Evolutionary conservation across 1,284 basidiomycete genomes (phyloP), one percentile per base, ranked within the genome.

Genomic region (Acaromyces ingoldii): DNA sequence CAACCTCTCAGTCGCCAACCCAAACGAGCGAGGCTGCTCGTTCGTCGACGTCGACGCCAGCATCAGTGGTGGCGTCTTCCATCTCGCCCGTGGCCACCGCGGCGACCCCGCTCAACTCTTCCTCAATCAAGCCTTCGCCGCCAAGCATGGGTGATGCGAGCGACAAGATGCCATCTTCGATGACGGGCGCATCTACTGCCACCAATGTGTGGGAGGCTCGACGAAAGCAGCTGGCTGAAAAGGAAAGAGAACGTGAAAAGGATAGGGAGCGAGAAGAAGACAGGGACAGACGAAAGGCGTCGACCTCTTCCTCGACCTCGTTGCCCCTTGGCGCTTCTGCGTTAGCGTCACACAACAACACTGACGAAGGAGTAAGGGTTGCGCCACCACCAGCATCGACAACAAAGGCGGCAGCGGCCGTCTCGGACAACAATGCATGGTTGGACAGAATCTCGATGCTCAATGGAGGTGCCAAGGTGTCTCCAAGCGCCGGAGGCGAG

Each of bases 381-480:
- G 15, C 9, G 29, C 11, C 9, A 26, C 11, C 25, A 21, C 7
- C 33, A 45, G 13, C 17, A 45, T 7, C 24, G 15, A n/a, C 25
- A 26, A 36, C 25, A 11, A 39, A 37, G 13, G 21, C 15, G 21
- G 26, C 39, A 41, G 26, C 19, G 19, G 41, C 41, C 17, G 33
- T 39, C 6, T 21, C 34, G 11, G 56, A 58, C 37, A 62, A 70
- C 44, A 59, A 73, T 42, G 58, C 59, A 1, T 73, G 71, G 71
- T 55, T 73, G 1, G 58, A 61, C 1, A 57, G 65, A 15, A 71
- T 73, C 21, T 62, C 66, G 25, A 47, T 73, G 44, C 49, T 73
- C 3, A 73, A 73, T 42, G 70, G 70, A 2, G 71, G 67, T 60
- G 58, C 60, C 60, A 46, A 34, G 13, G 4, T 49, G 17, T 33